phyloP scores from a whole-genome alignment of 495 filamentous ascomycete species.

The Immersiella caudata region DNA sequence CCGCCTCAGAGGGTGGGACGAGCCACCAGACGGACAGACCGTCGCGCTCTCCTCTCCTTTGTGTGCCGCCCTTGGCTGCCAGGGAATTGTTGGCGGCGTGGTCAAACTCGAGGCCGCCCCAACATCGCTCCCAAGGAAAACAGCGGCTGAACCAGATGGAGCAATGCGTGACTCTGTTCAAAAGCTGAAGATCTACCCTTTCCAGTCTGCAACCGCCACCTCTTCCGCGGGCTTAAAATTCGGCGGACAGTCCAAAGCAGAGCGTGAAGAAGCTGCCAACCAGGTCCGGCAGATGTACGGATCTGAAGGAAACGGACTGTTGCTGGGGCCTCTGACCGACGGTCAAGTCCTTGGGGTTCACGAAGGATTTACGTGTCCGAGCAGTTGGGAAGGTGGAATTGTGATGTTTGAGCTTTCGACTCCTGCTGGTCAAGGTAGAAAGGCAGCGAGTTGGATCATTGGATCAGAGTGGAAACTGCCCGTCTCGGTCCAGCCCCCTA shows the following conservation, averaged over 20 bases:
- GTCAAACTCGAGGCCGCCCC: constrained; percentile 73
- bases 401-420: constrained; percentile 67
- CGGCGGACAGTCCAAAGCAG: constrained; percentile 80
- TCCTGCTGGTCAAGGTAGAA: constrained; percentile 50
- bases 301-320: constrained; percentile 59
- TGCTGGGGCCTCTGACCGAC: constrained; percentile 88
- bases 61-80: constrained; percentile 68
- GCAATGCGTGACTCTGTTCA: constrained; percentile 38
- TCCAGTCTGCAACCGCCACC: constrained; percentile 57
- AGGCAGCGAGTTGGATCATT: constrained; percentile 69
- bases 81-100: constrained; percentile 82
- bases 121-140: constrained; percentile 38
- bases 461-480: constrained; percentile 72
- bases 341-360: constrained; percentile 69
- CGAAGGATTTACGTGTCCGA: constrained; percentile 40
- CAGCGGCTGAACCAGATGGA: constrained; percentile 30
- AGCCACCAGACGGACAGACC: constrained; percentile 80
- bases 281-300: constrained; percentile 59
- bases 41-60: constrained; percentile 75
- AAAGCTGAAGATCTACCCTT: constrained; percentile 78
- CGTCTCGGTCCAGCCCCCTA: constrained; percentile 71
- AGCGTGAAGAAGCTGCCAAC: constrained; percentile 67
- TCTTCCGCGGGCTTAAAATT: constrained; percentile 74
- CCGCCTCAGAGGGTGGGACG: constrained; percentile 74
- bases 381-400: constrained; percentile 74